Base-by-base conservation (phyloP, 2,329 filamentous ascomycete species). In the Colletotrichum chlorophyti region DNA sequence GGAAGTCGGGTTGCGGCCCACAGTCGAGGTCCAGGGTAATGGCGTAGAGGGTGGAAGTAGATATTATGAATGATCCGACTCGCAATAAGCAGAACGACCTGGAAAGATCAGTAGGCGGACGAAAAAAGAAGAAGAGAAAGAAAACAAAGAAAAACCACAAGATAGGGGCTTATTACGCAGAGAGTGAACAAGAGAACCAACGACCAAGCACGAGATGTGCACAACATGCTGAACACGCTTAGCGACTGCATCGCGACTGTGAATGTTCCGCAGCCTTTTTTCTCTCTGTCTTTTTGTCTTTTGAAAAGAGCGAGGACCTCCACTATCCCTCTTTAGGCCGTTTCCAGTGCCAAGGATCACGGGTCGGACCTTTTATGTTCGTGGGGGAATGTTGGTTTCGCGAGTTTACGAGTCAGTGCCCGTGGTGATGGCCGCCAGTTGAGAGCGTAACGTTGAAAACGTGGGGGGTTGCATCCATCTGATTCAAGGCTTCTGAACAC, bases 21-120 rank as follows among this genome's bases (percentile, higher is more conserved):
- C 27, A 91, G 66, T 51, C 86, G 78, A 0, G 88, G 90, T 0
- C 91, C 91, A 0, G 91, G 91, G 64, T 91, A 91, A 66, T 82
- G 85, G 70, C 87, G 83, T 54, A 92, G 73, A 5, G 88, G 87
- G 53, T 74, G 72, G n/a, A 73, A 61, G 58, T 64, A 68, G 52
- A 74, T 55, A 53, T 72, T 72, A 63, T 72, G 70, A 12, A 70
- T 19, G 10, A 32, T 37, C n/a, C 51, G 40, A 3, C 38, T 14
- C 10, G 11, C 14, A 21, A 23, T 24, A 3, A 46, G 40, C 4
- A 40, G 4, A 1, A 8, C 11, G 15, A 29, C 23, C 38, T 57
- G 12, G 6, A n/a, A 4, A 2, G 12, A 11, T 45, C 12, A 45
- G 19, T n/a, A 5, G 6, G 17, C 14, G 21, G 15, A 4, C 12